Evolutionary conservation across 192 early-diverging fungal species (phyloP).

Genomic region (Dimargaris cristalligena): DNA sequence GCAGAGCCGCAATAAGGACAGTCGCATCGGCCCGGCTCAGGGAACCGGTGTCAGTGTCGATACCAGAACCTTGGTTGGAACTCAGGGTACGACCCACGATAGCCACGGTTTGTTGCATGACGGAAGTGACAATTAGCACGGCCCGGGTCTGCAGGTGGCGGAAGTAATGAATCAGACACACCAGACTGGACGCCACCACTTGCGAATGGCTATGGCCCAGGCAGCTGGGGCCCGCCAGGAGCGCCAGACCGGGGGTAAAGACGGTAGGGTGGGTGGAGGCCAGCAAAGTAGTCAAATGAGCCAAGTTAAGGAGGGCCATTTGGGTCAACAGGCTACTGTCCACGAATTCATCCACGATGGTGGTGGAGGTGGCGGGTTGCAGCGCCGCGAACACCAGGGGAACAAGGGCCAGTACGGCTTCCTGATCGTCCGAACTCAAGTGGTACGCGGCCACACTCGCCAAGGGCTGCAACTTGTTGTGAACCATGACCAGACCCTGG

Average conservation of each 20-base stretch:
- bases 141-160: neutral
- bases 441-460: constrained; percentile 12
- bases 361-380: constrained; percentile 13
- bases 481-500: constrained; percentile 57
- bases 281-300: neutral
- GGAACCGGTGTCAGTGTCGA: too few relatives aligned
- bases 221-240: constrained; percentile 44
- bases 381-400: neutral
- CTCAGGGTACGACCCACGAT: too few relatives aligned
- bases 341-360: constrained; percentile 33
- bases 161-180: neutral
- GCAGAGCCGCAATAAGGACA: neutral
- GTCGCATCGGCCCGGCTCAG: constrained; percentile 12
- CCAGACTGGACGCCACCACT: neutral
- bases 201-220: neutral
- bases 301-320: too few relatives aligned
- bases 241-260: constrained; percentile 44
- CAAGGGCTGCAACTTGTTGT: constrained; percentile 40
- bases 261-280: neutral
- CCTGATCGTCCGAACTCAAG: constrained; percentile 15
- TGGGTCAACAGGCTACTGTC: constrained; percentile 25
- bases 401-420: constrained; percentile 19
- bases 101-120: neutral
- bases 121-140: neutral
- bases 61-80: too few relatives aligned